Conservation (phyloP, 2,329 filamentous ascomycete species). For the Arthrobotrys pseudoclavata region DNA sequence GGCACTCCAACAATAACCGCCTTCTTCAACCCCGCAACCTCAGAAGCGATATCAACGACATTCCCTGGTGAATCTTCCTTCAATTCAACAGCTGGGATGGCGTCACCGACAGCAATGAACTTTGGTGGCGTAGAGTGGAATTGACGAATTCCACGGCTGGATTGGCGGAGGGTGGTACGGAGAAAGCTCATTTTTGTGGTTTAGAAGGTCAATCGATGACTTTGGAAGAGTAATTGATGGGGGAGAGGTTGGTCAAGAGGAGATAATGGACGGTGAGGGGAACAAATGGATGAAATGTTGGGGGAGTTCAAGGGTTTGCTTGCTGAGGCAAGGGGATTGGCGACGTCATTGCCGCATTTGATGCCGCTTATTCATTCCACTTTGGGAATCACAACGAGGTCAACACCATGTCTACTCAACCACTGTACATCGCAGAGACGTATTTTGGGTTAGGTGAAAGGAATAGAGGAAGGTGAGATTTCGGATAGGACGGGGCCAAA, state of each 20-base stretch:
- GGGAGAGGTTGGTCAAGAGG: not conserved
- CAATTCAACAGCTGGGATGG: constrained; percentile 81
- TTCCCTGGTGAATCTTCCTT: constrained; percentile 87
- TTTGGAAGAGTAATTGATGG: not conserved
- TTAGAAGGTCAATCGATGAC: constrained; percentile 12
- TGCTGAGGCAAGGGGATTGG: constrained; percentile 7
- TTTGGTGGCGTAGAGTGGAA: constrained; percentile 77
- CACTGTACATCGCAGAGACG: no score
- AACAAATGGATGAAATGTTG: constrained; percentile 16
- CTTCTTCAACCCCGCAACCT: constrained; percentile 70
- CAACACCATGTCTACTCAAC: not conserved
- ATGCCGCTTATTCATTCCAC: not conserved
- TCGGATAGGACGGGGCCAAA: no score
- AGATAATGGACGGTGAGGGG: not conserved
- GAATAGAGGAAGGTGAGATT: no score
- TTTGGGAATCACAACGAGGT: not conserved
- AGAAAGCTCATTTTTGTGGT: constrained; percentile 45
- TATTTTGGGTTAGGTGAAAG: no score
- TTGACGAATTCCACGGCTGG: constrained; percentile 60
- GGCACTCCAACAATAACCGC: constrained; percentile 63
- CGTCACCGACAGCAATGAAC: constrained; percentile 82
- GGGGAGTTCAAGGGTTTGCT: not conserved
- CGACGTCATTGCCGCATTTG: constrained; percentile 26
- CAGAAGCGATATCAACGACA: constrained; percentile 86
- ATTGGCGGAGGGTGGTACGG: constrained; percentile 38